These are phyloP conservation scores for Ustilago bromivora DNA, from an alignment of 1,284 basidiomycete species.

Conservation along the genomic window DNA sequence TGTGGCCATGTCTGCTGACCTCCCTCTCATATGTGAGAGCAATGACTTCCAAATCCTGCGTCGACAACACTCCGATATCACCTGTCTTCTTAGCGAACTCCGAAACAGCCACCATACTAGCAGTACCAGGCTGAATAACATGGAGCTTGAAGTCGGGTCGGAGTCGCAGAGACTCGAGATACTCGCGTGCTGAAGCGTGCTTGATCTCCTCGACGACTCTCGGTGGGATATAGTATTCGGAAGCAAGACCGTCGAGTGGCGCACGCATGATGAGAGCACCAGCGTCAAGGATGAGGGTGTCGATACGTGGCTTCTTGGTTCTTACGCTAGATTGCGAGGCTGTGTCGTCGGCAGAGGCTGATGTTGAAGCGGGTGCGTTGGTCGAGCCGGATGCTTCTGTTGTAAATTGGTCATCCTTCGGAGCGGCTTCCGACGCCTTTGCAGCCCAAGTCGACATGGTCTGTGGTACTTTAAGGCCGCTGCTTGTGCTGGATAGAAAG, in stretches of 20 bases:
- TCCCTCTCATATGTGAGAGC: conserved; percentile 87
- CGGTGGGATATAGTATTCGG: conserved; percentile 64
- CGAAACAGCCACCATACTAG: conserved; percentile 76
- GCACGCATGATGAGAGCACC: conserved; percentile 65
- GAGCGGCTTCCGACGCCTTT: conserved; percentile 26
- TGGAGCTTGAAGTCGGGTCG: conserved; percentile 60
- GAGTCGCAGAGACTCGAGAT: conserved; percentile 59
- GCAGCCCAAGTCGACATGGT: conserved; percentile 44
- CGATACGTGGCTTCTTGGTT: conserved; percentile 53
- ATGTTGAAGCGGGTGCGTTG: conserved; percentile 26
- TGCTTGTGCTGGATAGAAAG: neutral
- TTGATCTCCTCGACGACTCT: conserved; percentile 66
- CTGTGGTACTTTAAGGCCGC: neutral
- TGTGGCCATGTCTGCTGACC: conserved; percentile 73
- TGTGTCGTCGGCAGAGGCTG: conserved; percentile 9
- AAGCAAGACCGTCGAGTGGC: conserved; percentile 59
- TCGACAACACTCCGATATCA: conserved; percentile 92
- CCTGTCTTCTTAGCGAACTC: conserved; percentile 95
- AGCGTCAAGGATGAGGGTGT: conserved; percentile 66
- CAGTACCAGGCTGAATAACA: conserved; percentile 60
- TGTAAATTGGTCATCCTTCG: conserved; percentile 12
- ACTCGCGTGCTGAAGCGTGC: conserved; percentile 62
- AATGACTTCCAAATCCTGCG: conserved; percentile 89
- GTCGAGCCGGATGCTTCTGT: conserved; percentile 8
- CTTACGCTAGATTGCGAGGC: conserved; percentile 22